Evolutionary conservation across 23 red algal species (phyloP), one percentile per base, ranked within the genome.

Genomic region (Chondrus crispus): DNA sequence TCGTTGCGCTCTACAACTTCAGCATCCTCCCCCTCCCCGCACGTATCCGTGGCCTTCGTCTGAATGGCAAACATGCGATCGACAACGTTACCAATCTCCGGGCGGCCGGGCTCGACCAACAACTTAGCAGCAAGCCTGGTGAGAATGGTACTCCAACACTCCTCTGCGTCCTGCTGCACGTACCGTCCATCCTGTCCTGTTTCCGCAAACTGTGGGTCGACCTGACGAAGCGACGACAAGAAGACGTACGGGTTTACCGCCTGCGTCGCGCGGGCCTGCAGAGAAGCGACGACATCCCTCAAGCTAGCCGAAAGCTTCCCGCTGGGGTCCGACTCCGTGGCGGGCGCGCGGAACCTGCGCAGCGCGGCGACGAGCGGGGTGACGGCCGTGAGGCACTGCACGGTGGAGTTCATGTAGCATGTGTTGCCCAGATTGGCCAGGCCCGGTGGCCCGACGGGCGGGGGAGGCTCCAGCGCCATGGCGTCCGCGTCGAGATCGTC

Each of bases 101-200:
- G 76, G 8, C 66, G 41, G 20, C 44, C 48, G 44, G 38, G 45
- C 46, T 69, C 45, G 14, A 46, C 54, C 74, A 72, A 40, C 18
- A 96, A 73, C 12, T 54, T 52, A 16, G 82, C 36, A 5, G 94
- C 72, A 26, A 96, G 41, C 35, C 51, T 77, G 4, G 81, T 87
- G 4, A 98, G 69, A 41, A 98, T 91, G 45, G 84, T 73, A 2
- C 85, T 78, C 87, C 84, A 94, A 83, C 97, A 99, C 42, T 99
- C 97, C 80, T 99, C 97, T 2, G 97, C 97, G 81, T 99, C 97
- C 76, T 99, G 97, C 66, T 99, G 97, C 87, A 90, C 90, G 68
- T 86, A 96, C 30, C 91, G 12, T 46, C 97, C 97, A 19, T 53
- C 24, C 38, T 69, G 74, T 28, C 54, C 77, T 35, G 80, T 86